These are phyloP conservation scores for Amanita rubescens DNA, from an alignment of 768 basidiomycete species.

Conservation along the genomic window DNA sequence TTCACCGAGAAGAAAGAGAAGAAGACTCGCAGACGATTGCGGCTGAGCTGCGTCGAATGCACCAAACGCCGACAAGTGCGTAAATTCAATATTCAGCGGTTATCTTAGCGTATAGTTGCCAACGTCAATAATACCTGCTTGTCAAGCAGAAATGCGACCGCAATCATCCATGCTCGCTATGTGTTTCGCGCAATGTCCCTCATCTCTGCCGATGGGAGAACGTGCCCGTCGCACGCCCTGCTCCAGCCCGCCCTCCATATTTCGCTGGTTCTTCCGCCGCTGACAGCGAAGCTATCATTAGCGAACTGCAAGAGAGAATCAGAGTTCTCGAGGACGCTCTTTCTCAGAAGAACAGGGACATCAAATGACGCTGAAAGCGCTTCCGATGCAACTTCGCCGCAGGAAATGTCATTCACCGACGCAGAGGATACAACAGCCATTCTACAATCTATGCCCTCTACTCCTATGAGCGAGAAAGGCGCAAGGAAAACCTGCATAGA, in stretches of 20 bases:
- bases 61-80: constrained; percentile 48
- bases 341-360: not conserved
- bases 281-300: constrained; percentile 14
- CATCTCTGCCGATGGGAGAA: constrained; percentile 42
- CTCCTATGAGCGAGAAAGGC: not conserved
- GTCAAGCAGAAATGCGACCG: constrained; percentile 42
- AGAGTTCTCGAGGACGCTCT: constrained; percentile 21
- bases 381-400: not conserved
- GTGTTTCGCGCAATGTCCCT: constrained; percentile 29
- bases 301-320: constrained; percentile 20
- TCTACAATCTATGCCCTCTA: not conserved
- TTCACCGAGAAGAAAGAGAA: constrained; percentile 27
- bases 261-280: not conserved
- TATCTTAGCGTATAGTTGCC: not conserved
- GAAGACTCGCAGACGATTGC: constrained; percentile 41
- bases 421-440: not conserved
- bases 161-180: constrained; percentile 35
- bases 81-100: constrained; percentile 3
- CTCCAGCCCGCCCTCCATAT: constrained; percentile 30
- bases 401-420: not conserved
- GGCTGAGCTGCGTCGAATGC: constrained; percentile 49
- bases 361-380: not conserved
- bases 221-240: constrained; percentile 34
- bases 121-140: not conserved
- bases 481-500: constrained; percentile 10